Base-by-base conservation (phyloP, 768 basidiomycete species). In the Gloeopeniophorella convolvens region DNA sequence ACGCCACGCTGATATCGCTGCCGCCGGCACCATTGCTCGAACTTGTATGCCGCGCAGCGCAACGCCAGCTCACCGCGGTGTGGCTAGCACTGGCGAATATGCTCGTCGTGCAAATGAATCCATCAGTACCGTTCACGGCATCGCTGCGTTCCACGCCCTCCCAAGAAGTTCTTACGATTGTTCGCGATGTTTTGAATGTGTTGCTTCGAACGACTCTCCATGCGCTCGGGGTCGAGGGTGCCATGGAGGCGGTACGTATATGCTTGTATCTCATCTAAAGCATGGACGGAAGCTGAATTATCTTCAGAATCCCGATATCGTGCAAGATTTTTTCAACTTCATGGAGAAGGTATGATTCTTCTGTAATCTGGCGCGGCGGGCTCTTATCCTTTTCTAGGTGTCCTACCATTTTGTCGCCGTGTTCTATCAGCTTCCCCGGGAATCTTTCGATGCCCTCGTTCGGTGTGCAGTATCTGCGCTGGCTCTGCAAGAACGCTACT, bases 61-160 rank as follows among this genome's bases (percentile, higher is more conserved):
- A 83, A 58, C 72, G 82, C 23, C 82, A 84, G 58, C 68, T 89
- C 13, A 90, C 83, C 2, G 86, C 82, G 1, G 77, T 88, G 1
- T 97, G 92, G 94, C 74, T 96, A 3, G 79, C 84, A 10, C 72
- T 96, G 0, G 85, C 89, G 1, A 78, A 80, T 15, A 89, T 90
- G 57, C 74, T 96, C 21, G 75, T 88, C 51, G 77, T 82, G 13
- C 89, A 95, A 55, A 75, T 97, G 36, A 83, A 91, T 53, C 87
- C 91, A 2, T 85, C 89, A 0, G 69, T 81, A 2, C 61, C 70
- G 23, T 64, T 74, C 62, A 59, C 54, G 5, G 59, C 65, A 37
- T 69, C 76, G 27, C 58, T 82, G 45, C 82, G 78, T 57, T 59
- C 72, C 1, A 70, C 73, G 5, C 81, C 83, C 0, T 73, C 68